Evolutionary conservation across 2,329 filamentous ascomycete genomes (phyloP), one percentile per base, ranked within the genome.

Genomic region (Gnomoniopsis smithogilvyi): DNA sequence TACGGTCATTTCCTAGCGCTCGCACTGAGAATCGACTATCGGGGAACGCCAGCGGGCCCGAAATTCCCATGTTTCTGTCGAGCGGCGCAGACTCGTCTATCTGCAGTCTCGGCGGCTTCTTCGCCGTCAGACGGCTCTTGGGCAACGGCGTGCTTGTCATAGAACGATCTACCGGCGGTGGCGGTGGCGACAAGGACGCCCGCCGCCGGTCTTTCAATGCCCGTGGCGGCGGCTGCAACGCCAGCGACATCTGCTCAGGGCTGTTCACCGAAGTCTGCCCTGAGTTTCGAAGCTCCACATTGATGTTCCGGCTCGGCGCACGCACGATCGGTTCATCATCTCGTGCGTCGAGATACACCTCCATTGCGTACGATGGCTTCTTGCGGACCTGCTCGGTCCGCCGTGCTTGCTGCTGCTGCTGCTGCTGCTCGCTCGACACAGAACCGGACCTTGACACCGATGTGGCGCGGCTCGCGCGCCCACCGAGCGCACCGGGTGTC

Each of bases 71-170:
- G 15, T 66, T 63, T 2, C 3, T 62, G 43, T 64, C 69, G 1
- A 67, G 36, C 0, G 71, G 70, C 1, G 54, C 46, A 41, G 69
- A 71, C 1, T 51, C 65, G 14, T 70, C 48, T 1, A 74, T 59
- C 3, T 63, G 65, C 17, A 78, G 70, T 15, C 64, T 63, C 0
- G 76, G 76, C 1, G 66, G 60, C 64, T 78, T 75, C 63, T 75
- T 74, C 64, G 74, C 79, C 0, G 78, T 74, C 12, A 76, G 65
- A 0, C 70, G 67, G 0, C 78, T 66, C 24, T 73, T 74, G 2
- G 69, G 69, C 0, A 78, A 62, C 0, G 76, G 75, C 34, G 64
- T 71, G 21, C n/a, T 14, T 10, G 53, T 41, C 24, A 41, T 38
- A 2, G 2, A 64, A 52, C 24, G 59, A 47, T 60, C 36, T 1